These are phyloP conservation scores for Corymbia citriodora DNA, from an alignment of 441 rosid genomes.

Conservation along the genomic window DNA sequence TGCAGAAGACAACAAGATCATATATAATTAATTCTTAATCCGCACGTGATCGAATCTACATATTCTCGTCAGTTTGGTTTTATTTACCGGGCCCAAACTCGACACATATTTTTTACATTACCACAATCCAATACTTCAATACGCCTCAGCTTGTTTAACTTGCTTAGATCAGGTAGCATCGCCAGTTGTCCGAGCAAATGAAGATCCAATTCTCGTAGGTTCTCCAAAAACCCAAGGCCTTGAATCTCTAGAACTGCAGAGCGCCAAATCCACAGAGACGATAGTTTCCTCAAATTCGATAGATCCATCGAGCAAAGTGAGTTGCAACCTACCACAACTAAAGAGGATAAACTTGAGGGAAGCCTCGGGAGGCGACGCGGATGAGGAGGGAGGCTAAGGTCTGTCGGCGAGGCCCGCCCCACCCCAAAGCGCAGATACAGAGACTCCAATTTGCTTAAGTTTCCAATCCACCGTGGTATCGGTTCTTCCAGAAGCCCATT, in stretches of 20 bases:
- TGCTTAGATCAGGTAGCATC: neutral
- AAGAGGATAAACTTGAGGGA: neutral
- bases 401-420: rapidly evolving
- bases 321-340: rapidly evolving
- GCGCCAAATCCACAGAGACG: rapidly evolving
- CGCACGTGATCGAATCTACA: too few relatives aligned
- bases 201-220: rapidly evolving
- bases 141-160: rapidly evolving
- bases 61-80: too few relatives aligned
- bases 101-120: too few relatives aligned
- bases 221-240: neutral
- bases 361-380: neutral
- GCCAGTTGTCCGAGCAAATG: rapidly evolving
- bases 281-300: neutral
- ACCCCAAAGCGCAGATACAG: rapidly evolving
- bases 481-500: neutral
- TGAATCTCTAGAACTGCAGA: neutral
- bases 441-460: too few relatives aligned
- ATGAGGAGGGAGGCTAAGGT: neutral
- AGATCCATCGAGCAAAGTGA: neutral
- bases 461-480: too few relatives aligned
- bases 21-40: too few relatives aligned
- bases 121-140: rapidly evolving
- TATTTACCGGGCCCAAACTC: too few relatives aligned
- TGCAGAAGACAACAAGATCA: too few relatives aligned